Evolutionary conservation across 495 filamentous ascomycete genomes (phyloP).

Genomic region (Penicillium silybi): DNA sequence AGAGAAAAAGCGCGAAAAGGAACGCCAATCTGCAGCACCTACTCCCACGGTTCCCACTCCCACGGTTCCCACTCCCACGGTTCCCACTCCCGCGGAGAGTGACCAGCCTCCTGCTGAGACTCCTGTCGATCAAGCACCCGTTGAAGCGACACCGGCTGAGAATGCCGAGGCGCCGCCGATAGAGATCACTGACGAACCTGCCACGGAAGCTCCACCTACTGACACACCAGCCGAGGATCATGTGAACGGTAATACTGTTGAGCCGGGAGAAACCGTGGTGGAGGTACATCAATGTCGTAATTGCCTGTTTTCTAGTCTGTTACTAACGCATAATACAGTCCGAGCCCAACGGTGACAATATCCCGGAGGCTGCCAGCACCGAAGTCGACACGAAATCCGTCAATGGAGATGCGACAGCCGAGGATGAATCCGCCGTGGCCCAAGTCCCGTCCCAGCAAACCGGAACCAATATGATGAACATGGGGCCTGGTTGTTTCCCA

Average conservation of each 20-base stretch:
- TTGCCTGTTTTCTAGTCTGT: not conserved
- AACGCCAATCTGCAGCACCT: conserved; percentile 39
- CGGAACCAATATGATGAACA: conserved; percentile 20
- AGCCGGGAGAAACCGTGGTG: not conserved
- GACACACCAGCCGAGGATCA: not conserved
- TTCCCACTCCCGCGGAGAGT: conserved; percentile 21
- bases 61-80: conserved; percentile 20
- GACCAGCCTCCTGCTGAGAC: conserved; percentile 16
- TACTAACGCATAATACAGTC: not conserved
- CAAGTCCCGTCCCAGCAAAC: conserved; percentile 17
- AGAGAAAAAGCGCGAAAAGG: conserved; percentile 76
- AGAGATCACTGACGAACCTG: not conserved
- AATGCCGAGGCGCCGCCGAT: not conserved
- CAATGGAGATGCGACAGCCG: conserved; percentile 13
- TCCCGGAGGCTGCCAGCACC: conserved; percentile 6
- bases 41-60: conserved; percentile 20
- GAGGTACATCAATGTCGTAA: conserved; percentile 3
- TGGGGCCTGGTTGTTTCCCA: conserved; percentile 48
- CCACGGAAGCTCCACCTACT: not conserved
- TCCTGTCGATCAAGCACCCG: not conserved
- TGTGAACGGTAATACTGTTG: not conserved
- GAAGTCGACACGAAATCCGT: conserved; percentile 2
- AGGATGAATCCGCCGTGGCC: conserved; percentile 20
- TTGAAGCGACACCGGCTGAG: not conserved
- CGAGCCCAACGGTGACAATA: not conserved